phyloP scores from a whole-genome alignment of 1,284 basidiomycete species.

The Crocinoboletus sp. region DNA sequence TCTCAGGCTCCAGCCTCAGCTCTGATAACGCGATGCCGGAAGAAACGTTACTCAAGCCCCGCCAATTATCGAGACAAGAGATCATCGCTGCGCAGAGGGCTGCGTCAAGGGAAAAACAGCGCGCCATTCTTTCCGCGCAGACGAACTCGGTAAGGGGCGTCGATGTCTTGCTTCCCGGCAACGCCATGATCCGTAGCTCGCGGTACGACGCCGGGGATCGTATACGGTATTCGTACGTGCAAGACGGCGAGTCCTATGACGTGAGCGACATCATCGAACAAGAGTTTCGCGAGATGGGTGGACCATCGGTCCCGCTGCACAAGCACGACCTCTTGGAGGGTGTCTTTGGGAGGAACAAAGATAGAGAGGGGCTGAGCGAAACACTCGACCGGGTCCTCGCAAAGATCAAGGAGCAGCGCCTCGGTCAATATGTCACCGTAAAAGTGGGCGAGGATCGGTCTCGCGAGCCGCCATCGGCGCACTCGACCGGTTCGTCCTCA shows the following conservation, averaged over 20 bases:
- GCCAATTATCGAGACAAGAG: conserved; percentile 69
- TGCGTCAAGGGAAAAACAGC: conserved; percentile 79
- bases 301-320: conserved; percentile 22
- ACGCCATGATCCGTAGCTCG: conserved; percentile 81
- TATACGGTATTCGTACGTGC: conserved; percentile 90
- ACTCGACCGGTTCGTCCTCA: conserved; percentile 39
- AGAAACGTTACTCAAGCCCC: conserved; percentile 27
- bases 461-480: conserved; percentile 28
- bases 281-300: conserved; percentile 60
- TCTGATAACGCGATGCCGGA: conserved; percentile 39
- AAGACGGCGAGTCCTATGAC: conserved; percentile 85
- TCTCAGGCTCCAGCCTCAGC: conserved; percentile 41
- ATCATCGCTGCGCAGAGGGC: conserved; percentile 92
- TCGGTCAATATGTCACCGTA: conserved; percentile 22
- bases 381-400: conserved; percentile 75
- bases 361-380: conserved; percentile 61
- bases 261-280: conserved; percentile 91
- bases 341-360: conserved; percentile 51
- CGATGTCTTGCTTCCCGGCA: conserved; percentile 81
- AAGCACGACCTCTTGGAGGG: conserved; percentile 64
- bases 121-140: conserved; percentile 80
- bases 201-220: conserved; percentile 63
- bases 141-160: conserved; percentile 81
- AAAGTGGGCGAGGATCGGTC: conserved; percentile 14
- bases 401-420: conserved; percentile 59